Evolutionary conservation across 108 stramenopile species (phyloP).

Genomic region (Skeletonema costatum): DNA sequence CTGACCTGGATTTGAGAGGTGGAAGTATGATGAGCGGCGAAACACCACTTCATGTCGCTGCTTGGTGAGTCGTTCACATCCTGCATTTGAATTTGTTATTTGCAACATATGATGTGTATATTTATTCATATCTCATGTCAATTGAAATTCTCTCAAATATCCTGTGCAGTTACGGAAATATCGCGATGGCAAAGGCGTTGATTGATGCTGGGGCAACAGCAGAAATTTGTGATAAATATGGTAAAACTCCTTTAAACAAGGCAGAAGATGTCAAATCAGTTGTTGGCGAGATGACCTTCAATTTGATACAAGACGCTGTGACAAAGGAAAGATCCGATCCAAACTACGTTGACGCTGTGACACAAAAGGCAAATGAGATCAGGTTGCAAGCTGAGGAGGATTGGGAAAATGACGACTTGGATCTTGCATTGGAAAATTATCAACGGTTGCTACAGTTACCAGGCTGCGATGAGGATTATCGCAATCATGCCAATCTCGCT

Average conservation of each 20-base stretch:
- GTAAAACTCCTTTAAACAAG: neutral
- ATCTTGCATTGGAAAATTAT: neutral
- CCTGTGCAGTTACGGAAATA: neutral
- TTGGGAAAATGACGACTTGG: neutral
- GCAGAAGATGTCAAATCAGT: neutral
- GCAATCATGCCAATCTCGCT: neutral
- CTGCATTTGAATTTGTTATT: too few relatives aligned
- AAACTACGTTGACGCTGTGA: neutral
- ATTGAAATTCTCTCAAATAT: neutral
- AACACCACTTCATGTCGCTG: conserved; percentile 3
- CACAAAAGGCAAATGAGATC: neutral
- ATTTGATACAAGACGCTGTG: neutral
- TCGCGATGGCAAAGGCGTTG: neutral
- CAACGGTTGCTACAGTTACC: neutral
- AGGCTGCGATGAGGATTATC: neutral
- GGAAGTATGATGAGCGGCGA: neutral
- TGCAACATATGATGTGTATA: too few relatives aligned
- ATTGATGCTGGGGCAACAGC: conserved; percentile 1
- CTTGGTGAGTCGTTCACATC: neutral
- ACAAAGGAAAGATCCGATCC: neutral
- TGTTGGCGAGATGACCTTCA: neutral
- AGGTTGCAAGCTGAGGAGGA: neutral
- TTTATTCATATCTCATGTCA: too few relatives aligned
- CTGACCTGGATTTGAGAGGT: conserved; percentile 1
- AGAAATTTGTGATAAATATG: neutral